Percentiles rank a stretch among this genome's conserved stretches.
These are phyloP conservation scores for Fonsecaea monophora DNA, from an alignment of 2,329 filamentous ascomycete genomes.

Conservation along the genomic window DNA sequence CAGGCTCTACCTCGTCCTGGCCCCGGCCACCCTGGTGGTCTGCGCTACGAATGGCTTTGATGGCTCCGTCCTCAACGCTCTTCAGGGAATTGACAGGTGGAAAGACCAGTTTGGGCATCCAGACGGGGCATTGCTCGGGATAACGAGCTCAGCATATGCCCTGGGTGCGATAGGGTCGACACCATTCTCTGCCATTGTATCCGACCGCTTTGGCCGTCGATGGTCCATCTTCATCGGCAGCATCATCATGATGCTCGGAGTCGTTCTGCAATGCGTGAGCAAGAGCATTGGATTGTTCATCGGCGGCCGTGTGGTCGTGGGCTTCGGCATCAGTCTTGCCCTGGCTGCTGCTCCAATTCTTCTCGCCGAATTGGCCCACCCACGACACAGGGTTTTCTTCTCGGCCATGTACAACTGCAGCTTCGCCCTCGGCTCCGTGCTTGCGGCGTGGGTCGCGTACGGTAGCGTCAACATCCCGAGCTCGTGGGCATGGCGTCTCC, in stretches of 20 bases:
- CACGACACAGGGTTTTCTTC: conserved; percentile 56
- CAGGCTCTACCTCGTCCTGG: conserved; percentile 62
- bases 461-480: conserved; percentile 51
- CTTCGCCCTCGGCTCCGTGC: conserved; percentile 60
- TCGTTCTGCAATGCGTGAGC: conserved; percentile 42
- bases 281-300: conserved; percentile 56
- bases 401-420: conserved; percentile 61
- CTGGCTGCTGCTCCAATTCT: conserved; percentile 47
- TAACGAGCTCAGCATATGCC: conserved; percentile 63
- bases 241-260: conserved; percentile 54
- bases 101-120: conserved; percentile 45
- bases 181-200: conserved; percentile 54
- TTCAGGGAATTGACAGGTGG: conserved; percentile 16
- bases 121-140: conserved; percentile 49
- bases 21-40: conserved; percentile 65
- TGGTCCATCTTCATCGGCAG: conserved; percentile 57
- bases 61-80: conserved; percentile 26
- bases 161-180: conserved; percentile 57
- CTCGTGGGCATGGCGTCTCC: conserved; percentile 61
- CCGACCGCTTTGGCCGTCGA: conserved; percentile 56
- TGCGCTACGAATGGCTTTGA: conserved; percentile 51
- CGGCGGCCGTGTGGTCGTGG: conserved; percentile 66
- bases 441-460: conserved; percentile 57
- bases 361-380: conserved; percentile 55
- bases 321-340: conserved; percentile 63